Base-by-base conservation (phyloP, 192 early-diverging fungal genomes). In the Obelidium mucronatum region DNA sequence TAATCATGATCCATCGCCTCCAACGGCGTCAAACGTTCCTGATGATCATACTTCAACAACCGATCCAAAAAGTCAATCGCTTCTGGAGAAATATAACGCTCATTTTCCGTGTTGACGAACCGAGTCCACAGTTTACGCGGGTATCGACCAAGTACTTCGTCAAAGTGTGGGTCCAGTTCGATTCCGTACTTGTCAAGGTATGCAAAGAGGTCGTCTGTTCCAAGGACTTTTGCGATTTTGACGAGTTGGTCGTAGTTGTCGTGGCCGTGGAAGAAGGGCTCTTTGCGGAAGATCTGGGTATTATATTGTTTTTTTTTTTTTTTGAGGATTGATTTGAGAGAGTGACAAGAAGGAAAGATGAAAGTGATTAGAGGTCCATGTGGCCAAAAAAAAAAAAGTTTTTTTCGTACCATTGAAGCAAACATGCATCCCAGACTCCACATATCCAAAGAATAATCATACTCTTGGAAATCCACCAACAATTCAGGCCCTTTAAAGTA, bases 371-470 rank as follows among this genome's bases (percentile, higher is more conserved):
- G 24, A 13, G n/a, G 62, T 15, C 8, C 19, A 19, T 6, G 44
- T 48, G 8, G 44, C 0, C 5, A 36, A 64, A 64, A 5, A 64
- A 11, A 35, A 44, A 24, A 42, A 1, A 39, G 36, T 35, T 1
- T 54, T 30, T 30, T n/a, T 31, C 79, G 77, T 86, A 95, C 94
- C 94, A 99, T 99, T 82, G 94, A 95, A 30, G 97, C 98, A 88
- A 98, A 97, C 96, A 98, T 98, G 81, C 97, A 98, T 4, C 98
- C 98, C 77, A 97, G 90, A 81, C 94, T 96, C 98, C 98, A 99
- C 93, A 99, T 94, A 78, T 99, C 98, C 73, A 99, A 86, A 60
- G 94, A 96, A 78, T 99, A 99, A 86, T 99, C 98, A 80, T 99
- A 99, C 81, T 94, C 92, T 79, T 95, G 96, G 81, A 96, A 97